Base-by-base conservation (phyloP, 2,329 filamentous ascomycete genomes). In the Colletotrichum abscissum region DNA sequence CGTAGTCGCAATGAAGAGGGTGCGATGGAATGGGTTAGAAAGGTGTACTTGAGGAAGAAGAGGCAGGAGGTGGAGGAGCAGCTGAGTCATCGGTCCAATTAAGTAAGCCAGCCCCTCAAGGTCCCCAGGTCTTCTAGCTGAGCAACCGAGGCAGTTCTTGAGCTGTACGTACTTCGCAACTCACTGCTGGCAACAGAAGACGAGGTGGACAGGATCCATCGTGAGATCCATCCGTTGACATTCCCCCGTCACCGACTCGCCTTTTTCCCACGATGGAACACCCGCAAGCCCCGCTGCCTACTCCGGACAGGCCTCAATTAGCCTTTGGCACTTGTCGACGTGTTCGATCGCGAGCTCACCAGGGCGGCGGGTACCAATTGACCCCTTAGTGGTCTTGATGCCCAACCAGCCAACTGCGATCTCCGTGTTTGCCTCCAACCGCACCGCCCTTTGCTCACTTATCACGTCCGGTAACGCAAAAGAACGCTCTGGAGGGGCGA, bases 381-480 rank as follows among this genome's bases (percentile, higher is more conserved):
- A 33, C 49, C 55, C 66, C 49, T 67, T 35, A 35, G 58, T 57
- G 33, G 28, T 38, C 62, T 74, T 74, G 72, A 64, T 74, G 72
- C 72, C 72, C 68, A 72, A 74, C 69, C 49, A 38, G 28, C 33
- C 63, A 11, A 30, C 35, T 63, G n/a, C 42, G 38, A 30, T 38
- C 24, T 54, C 22, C 60, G 16, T 22, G 9, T 65, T 30, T 30
- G 24, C 38, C 30, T 52, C 28, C 33, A 62, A 28, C 60, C 14
- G 38, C 19, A 9, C 26, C 28, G 57, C 28, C 49, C 28, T 62
- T 57, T 19, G 46, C 60, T 52, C 55, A 24, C 11, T 33, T 54
- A 26, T 67, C 54, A 62, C 35, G n/a, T 38, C 38, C 55, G 57
- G 22, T 24, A 9, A 42, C 57, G 24, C 56, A 24, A 14, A 5